Evolutionary conservation across 805 yeast species (phyloP), one percentile per base, ranked within the genome.

Genomic region (Spathaspora arborariae): DNA sequence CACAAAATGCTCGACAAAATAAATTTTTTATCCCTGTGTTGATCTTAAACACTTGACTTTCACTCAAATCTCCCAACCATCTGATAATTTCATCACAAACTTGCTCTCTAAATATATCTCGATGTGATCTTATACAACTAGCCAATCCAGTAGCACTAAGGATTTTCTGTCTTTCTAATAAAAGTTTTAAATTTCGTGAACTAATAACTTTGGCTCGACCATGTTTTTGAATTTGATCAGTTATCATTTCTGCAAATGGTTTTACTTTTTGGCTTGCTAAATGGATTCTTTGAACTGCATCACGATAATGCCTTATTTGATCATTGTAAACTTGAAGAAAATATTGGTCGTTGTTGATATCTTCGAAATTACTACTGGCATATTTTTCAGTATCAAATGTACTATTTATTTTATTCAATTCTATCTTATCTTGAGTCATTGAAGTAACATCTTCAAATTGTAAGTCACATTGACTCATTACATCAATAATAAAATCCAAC

Each of bases 91-190:
- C 89, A 37, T 79, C 82, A 53, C 85, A 82, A 87, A 86, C 82
- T 47, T 85, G 91, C 58, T 89, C 96, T 44, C 94, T 70, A 58
- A 87, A 84, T 5, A 79, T 67, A 57, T 88, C 96, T 47, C 90
- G 68, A 15, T 80, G 72, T 44, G 82, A 78, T 46, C 88, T 67
- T 13, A 89, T 82, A 41, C 87, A 77, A 1, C 84, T 75, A 1
- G 84, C 77, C 16, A 87, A 67, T 0, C 90, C 90, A 0, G 88
- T 82, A 0, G 81, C 66, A 19, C 79, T 77, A 24, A 88, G 63
- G 2, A 74, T 65, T n/a, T 67, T 65, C 55, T 85, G 85, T 30
- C 84, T 70, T 34, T 72, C 78, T 34, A 79, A 49, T 30, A 88
- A 62, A 7, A 75, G 68, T 0, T 64, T 65, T 5, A 84, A 53